A percentile compares a stretch with the other conserved stretches of the same genome.
These are phyloP conservation scores for Cryptococcus sp. DNA, from an alignment of 1,284 basidiomycete genomes.

Conservation along the genomic window DNA sequence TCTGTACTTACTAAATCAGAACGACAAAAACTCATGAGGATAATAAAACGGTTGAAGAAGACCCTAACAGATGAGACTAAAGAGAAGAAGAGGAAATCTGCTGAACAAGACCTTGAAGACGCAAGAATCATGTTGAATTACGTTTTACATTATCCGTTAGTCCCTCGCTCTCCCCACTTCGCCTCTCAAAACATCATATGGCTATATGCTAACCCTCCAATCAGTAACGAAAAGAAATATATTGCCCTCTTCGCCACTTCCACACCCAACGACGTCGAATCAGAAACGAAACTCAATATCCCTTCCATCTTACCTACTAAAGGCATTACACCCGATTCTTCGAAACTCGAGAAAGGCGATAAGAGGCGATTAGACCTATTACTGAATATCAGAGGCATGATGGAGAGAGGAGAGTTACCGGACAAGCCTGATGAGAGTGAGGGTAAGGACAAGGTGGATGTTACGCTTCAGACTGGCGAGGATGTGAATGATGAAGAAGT, in stretches of 20 bases:
- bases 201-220: neutral
- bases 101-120: conserved; percentile 53
- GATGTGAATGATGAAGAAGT: conserved; percentile 20
- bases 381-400: conserved; percentile 58
- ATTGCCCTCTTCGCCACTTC: conserved; percentile 75
- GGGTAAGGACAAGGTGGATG: conserved; percentile 2
- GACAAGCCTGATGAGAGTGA: conserved; percentile 57
- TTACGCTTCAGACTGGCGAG: neutral
- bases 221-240: conserved; percentile 71
- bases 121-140: conserved; percentile 78
- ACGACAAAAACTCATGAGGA: conserved; percentile 71
- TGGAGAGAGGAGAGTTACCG: conserved; percentile 61
- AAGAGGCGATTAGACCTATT: conserved; percentile 61
- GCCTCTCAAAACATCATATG: neutral
- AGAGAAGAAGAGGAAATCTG: conserved; percentile 49
- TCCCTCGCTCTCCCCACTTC: conserved; percentile 7
- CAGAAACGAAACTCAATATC: conserved; percentile 21
- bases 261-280: conserved; percentile 1
- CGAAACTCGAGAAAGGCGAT: conserved; percentile 45
- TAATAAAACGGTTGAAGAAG: conserved; percentile 62
- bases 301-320: conserved; percentile 52
- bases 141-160: conserved; percentile 59
- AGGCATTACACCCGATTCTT: conserved; percentile 27
- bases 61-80: conserved; percentile 43
- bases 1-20: conserved; percentile 52